A percentile compares a stretch with the other conserved stretches of the same genome.
These are phyloP conservation scores for rapeseed (Brassica napus) DNA, from an alignment of 345 rosid species.

Conservation along the genomic window Da-Ae NC_063440.1:2162501-2163000, in stretches of 20 bases:
- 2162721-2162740: constrained; percentile 56
- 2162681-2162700: constrained; percentile 55
- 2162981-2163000: constrained; percentile 71
- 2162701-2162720: constrained; percentile 61
- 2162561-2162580: neutral
- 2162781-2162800: constrained; percentile 40
- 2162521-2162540: neutral
- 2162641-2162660: neutral
- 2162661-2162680: constrained; percentile 35
- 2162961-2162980: constrained; percentile 44
- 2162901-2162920: constrained; percentile 52
- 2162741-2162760: constrained; percentile 49
- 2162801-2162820: constrained; percentile 58
- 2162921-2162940: constrained; percentile 54
- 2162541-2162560: neutral
- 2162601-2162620: constrained; percentile 4
- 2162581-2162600: neutral
- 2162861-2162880: constrained; percentile 54
- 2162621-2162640: constrained; percentile 19
- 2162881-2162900: constrained; percentile 61
- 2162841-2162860: constrained; percentile 48
- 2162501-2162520: neutral
- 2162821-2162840: constrained; percentile 64
- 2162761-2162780: constrained; percentile 52
- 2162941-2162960: constrained; percentile 60